Evolutionary conservation across 164 flowering plant species (phyloP).

Genomic region (Dillenia suffruticosa): DNA sequence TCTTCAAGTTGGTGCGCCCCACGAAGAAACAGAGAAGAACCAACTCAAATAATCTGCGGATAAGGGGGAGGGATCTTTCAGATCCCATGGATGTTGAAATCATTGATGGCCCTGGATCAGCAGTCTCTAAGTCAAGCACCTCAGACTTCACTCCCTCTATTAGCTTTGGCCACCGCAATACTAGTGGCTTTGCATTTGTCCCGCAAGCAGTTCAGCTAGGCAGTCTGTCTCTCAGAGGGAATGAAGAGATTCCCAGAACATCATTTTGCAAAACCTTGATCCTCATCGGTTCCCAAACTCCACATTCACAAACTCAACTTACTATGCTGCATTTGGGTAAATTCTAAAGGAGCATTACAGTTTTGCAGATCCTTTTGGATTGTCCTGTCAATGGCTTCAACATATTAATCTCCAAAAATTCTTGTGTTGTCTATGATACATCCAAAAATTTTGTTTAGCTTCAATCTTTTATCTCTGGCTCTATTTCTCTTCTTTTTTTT

Average conservation of each 20-base stretch:
- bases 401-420: too few species aligned
- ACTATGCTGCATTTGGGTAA: too few species aligned
- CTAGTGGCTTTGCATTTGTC: slow-evolving; percentile 67
- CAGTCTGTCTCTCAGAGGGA: slow-evolving; percentile 12
- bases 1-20: slow-evolving; percentile 63
- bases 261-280: background rate
- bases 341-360: too few species aligned
- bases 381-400: too few species aligned
- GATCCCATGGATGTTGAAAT: slow-evolving; percentile 72
- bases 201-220: slow-evolving; percentile 66
- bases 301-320: too few species aligned
- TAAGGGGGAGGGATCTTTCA: slow-evolving; percentile 12
- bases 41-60: slow-evolving; percentile 33
- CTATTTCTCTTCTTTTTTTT: too few species aligned
- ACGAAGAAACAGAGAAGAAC: slow-evolving; percentile 74
- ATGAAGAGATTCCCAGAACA: slow-evolving; percentile 13
- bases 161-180: slow-evolving; percentile 78
- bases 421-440: too few species aligned
- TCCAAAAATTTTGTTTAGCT: too few species aligned
- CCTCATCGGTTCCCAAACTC: too few species aligned
- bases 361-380: too few species aligned
- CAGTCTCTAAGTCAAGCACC: slow-evolving; percentile 74
- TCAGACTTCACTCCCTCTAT: slow-evolving; percentile 61
- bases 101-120: slow-evolving; percentile 63
- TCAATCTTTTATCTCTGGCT: too few species aligned